Evolutionary conservation across 495 filamentous ascomycete species (phyloP).

Genomic region (Tuber borchii): DNA sequence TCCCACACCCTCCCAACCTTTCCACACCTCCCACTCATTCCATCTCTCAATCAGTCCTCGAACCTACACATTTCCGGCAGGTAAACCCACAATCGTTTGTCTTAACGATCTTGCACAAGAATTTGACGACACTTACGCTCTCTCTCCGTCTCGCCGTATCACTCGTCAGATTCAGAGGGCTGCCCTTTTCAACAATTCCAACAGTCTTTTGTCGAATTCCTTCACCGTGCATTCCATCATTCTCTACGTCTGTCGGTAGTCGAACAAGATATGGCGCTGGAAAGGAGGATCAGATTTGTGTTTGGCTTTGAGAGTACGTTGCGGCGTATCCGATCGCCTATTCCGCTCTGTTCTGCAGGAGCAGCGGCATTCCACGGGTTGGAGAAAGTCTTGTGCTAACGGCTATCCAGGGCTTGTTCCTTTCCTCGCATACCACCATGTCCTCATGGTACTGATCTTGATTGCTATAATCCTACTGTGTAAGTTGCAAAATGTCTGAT

Average conservation of each 20-base stretch:
- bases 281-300: slow-evolving; percentile 35
- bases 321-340: neutral
- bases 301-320: slow-evolving; percentile 37
- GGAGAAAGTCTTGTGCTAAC: neutral
- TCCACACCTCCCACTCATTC: slow-evolving; percentile 5
- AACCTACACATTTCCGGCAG: slow-evolving; percentile 14
- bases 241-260: neutral
- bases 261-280: slow-evolving; percentile 8
- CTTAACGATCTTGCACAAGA: neutral
- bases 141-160: neutral
- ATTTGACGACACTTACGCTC: neutral
- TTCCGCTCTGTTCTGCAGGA: neutral
- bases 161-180: neutral
- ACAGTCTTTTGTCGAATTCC: neutral
- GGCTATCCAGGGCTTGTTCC: slow-evolving; percentile 67
- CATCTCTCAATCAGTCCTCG: slow-evolving; percentile 2
- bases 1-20: slow-evolving; percentile 11
- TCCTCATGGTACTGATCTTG: slow-evolving; percentile 94
- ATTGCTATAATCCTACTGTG: slow-evolving; percentile 91
- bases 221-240: neutral
- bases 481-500: slow-evolving; percentile 49
- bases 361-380: neutral
- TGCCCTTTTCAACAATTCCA: neutral
- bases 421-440: slow-evolving; percentile 96
- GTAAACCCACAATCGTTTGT: neutral